Evolutionary conservation across 352 stramenopile species (phyloP), one percentile per base, ranked within the genome.

Genomic region (Peronospora belbahrii): DNA sequence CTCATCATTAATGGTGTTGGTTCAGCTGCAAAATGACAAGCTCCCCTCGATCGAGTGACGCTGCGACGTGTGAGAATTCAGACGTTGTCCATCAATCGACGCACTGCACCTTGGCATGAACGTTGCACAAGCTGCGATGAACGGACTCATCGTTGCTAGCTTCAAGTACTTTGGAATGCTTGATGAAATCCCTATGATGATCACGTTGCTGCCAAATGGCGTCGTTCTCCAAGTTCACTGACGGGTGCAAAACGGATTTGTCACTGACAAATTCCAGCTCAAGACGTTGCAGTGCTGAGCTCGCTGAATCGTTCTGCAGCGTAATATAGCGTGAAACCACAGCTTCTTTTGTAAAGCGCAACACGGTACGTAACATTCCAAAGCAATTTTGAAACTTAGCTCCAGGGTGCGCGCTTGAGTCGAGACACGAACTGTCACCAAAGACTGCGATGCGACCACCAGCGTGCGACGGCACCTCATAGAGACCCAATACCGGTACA

Each of bases 391-490:
- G 57, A 46, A 83, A 81, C 45, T 59, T 64, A 6, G 57, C 31
- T 18, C 34, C 25, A 27, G 51, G 48, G 27, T 87, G 70, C 4
- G 72, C 72, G 22, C 68, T 83, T 4, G 74, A 67, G 27, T 90
- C 79, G 11, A 90, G 55, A 43, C 75, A 90, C 13, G 75, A 81
- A 10, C 63, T 82, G 48, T 90, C 79, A 7, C 79, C 79, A 42
- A 82, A 88, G 15, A 87, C 75, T 7, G 75, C 76, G 13, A 90
- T 86, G 8, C 79, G 75, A 27, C 79, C 79, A 3, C 75, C 75
- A 43, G 74, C 63, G 8, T 45, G 40, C 11, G 74, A 75, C 2
- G 76, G 74, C 11, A 88, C 61, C 19, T 86, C 51, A 37, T 87
- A 86, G 30, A 88, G 40, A 4, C 74, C 77, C n/a, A 86, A 39